Conservation (phyloP, 805 yeast species). For the Wickerhamomyces pijperi region DNA sequence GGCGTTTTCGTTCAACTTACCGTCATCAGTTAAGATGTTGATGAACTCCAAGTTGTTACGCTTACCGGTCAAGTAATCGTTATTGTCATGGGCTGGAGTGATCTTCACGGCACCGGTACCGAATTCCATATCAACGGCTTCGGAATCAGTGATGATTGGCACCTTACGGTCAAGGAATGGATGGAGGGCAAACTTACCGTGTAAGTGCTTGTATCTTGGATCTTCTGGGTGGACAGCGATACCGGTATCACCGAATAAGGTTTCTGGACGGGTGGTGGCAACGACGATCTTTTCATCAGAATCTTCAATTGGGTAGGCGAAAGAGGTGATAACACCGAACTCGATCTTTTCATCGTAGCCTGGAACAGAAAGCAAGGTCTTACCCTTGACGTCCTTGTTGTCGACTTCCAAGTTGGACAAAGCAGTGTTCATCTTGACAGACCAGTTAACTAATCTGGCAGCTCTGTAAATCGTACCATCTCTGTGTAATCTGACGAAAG, state of each 20-base stretch:
- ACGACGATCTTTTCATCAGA: conserved; percentile 81
- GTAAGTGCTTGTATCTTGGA: conserved; percentile 83
- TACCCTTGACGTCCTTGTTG: conserved; percentile 78
- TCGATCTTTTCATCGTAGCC: conserved; percentile 85
- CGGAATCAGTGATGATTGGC: conserved; percentile 83
- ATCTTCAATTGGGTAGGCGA: conserved; percentile 79
- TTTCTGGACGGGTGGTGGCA: conserved; percentile 99
- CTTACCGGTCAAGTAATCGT: conserved; percentile 94
- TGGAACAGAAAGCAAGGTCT: conserved; percentile 74
- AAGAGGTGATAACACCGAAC: conserved; percentile 94
- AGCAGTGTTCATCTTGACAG: conserved; percentile 88
- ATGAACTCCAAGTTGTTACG: conserved; percentile 82
- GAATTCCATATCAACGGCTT: conserved; percentile 97
- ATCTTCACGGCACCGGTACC: conserved; percentile 99
- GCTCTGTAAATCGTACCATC: conserved; percentile 96
- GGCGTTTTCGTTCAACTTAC: conserved; percentile 80
- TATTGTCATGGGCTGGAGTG: conserved; percentile 96
- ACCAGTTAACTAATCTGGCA: conserved; percentile 90
- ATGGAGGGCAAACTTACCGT: conserved; percentile 84
- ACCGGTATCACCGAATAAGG: conserved; percentile 95
- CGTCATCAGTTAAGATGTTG: conserved; percentile 88
- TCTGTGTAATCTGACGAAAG: conserved; percentile 83
- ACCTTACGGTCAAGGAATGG: conserved; percentile 79
- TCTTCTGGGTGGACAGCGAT: conserved; percentile 97
- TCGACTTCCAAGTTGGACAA: conserved; percentile 94